Evolutionary conservation across 768 basidiomycete genomes (phyloP).

Genomic region (Russula foetens): DNA sequence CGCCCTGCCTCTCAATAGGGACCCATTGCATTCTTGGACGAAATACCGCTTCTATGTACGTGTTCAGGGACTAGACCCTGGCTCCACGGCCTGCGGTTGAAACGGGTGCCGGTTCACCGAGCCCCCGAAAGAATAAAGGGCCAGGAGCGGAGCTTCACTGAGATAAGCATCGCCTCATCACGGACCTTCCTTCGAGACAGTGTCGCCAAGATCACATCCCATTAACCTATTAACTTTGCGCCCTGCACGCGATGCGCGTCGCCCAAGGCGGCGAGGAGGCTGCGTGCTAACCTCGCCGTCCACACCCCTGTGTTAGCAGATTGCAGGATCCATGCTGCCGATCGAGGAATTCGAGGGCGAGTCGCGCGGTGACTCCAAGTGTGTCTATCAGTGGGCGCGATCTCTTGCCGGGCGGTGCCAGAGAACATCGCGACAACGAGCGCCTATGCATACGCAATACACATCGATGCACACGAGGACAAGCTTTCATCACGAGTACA

Average conservation of each 20-base stretch:
- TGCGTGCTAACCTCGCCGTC: conserved; percentile 11
- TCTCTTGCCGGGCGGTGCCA: conserved; percentile 4
- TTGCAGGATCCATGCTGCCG: not conserved
- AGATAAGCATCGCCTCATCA: conserved; percentile 13
- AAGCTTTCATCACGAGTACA: not conserved
- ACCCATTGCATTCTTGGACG: conserved; percentile 10
- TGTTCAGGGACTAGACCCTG: conserved; percentile 13
- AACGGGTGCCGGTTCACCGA: not conserved
- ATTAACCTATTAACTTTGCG: not conserved
- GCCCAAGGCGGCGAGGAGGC: not conserved
- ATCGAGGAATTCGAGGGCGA: not conserved
- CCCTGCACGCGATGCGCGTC: not conserved
- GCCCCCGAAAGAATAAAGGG: conserved; percentile 4
- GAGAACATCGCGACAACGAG: not conserved
- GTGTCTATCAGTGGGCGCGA: conserved; percentile 11
- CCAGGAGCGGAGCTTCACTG: not conserved
- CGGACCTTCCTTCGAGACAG: conserved; percentile 4
- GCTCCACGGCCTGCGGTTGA: conserved; percentile 6
- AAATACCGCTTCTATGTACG: conserved; percentile 16
- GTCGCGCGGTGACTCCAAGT: not conserved
- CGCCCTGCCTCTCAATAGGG: conserved; percentile 9
- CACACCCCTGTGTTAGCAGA: not conserved
- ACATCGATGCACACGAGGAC: conserved; percentile 1
- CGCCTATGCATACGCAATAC: conserved; percentile 10
- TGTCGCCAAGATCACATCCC: not conserved